Percentiles rank a stretch among this genome's conserved stretches.
Conservation (phyloP, 2,329 filamentous ascomycete genomes). For the Spiromastix sp. region DNA sequence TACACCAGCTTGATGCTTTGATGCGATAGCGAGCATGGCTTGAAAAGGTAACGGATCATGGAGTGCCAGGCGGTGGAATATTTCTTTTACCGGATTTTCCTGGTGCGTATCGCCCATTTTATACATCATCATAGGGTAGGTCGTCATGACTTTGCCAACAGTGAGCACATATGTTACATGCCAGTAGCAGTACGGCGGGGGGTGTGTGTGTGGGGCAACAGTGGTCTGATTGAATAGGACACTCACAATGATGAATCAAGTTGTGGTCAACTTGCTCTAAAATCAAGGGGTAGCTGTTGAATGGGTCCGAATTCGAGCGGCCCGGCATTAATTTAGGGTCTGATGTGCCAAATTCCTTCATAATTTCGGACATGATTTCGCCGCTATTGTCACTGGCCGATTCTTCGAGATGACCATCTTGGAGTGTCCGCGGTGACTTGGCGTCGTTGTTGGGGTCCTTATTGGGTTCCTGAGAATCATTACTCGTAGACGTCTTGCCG, state of each 20-base stretch:
- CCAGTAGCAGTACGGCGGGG: neutral
- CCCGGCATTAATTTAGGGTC: slow-evolving; percentile 12
- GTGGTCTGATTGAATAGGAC: neutral
- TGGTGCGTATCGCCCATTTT: slow-evolving; percentile 19
- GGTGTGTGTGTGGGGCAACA: neutral
- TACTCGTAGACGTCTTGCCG: no score
- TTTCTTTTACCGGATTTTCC: slow-evolving; percentile 21
- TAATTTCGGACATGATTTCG: neutral
- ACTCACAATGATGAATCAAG: slow-evolving; percentile 24
- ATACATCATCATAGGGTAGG: slow-evolving; percentile 27
- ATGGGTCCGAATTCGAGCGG: slow-evolving; percentile 16
- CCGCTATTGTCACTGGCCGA: neutral
- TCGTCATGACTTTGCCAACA: slow-evolving; percentile 18
- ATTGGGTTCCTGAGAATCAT: neutral
- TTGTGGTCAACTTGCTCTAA: slow-evolving; percentile 18
- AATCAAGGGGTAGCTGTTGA: slow-evolving; percentile 19
- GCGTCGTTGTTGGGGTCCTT: neutral
- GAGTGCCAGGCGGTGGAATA: slow-evolving; percentile 21
- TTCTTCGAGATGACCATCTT: neutral
- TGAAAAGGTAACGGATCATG: slow-evolving; percentile 23
- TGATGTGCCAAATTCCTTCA: slow-evolving; percentile 4
- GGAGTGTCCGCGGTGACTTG: slow-evolving; percentile 1
- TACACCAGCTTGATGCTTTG: slow-evolving; percentile 23
- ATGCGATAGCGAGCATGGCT: slow-evolving; percentile 24
- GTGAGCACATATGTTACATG: slow-evolving; percentile 14